Evolutionary conservation across 345 rosid species (phyloP).

Genomic region (Dipteronia dyeriana): DNA sequence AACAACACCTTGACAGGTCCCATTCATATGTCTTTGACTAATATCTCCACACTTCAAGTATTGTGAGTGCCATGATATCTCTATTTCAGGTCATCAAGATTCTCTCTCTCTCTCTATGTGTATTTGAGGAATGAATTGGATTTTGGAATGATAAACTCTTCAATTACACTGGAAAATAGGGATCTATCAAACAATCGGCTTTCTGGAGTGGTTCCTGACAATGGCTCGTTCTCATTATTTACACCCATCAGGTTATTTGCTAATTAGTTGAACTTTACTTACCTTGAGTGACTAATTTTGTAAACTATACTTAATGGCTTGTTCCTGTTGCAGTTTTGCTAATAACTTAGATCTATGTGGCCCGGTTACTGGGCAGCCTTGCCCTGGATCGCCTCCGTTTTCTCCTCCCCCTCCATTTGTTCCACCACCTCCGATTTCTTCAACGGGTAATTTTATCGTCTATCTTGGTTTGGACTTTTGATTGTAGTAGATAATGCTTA

Average conservation of each 20-base stretch:
- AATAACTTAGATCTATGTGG: conserved; percentile 94
- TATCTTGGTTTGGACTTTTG: background rate
- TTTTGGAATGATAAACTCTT: conserved; percentile 7
- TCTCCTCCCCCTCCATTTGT: conserved; percentile 99
- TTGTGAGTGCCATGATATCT: conserved; percentile 57
- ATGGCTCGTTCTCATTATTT: conserved; percentile 96
- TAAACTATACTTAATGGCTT: conserved; percentile 16
- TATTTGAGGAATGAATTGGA: background rate
- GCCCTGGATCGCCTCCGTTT: conserved; percentile 99
- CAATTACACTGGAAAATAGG: conserved; percentile 45
- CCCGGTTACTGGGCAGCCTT: conserved; percentile 89
- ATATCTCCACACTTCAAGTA: conserved; percentile 88
- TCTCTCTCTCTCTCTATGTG: background rate
- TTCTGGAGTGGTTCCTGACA: conserved; percentile 94
- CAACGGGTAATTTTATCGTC: conserved; percentile 52
- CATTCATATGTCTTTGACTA: conserved; percentile 89
- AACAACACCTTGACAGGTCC: conserved; percentile 85
- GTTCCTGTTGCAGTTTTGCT: conserved; percentile 75
- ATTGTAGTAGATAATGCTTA: background rate
- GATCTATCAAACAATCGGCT: conserved; percentile 93
- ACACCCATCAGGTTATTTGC: conserved; percentile 90
- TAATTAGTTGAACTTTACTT: conserved; percentile 12
- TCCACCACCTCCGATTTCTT: conserved; percentile 69
- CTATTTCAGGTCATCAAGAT: background rate
- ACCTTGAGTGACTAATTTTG: conserved; percentile 5